Evolutionary conservation across 768 basidiomycete genomes (phyloP), one percentile per base, ranked within the genome.

Genomic region (Leucosporidium scottii): DNA sequence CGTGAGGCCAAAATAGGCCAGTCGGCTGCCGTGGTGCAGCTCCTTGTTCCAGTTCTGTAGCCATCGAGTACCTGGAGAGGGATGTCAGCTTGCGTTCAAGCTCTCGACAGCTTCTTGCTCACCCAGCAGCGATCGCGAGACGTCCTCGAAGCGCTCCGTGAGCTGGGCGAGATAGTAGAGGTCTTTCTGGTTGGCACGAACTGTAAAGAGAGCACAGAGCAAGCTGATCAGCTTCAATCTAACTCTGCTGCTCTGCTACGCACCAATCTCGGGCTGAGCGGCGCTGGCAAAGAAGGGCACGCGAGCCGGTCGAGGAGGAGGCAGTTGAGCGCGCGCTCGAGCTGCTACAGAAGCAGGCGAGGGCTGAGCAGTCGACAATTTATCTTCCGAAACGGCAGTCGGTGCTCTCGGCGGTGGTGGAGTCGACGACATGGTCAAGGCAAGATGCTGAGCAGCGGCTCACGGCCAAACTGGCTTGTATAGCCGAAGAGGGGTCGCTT

Each of bases 171-270:
- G 67, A 51, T 76, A 76, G 66, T 75, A 76, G 1, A 74, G 68
- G 57, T 76, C 75, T 63, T 76, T 76, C 66, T 76, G 75, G 62
- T 72, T 72, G 27, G 75, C 74, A 13, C 75, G 72, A 28, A 76
- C 75, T 76, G 68, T 30, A 17, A 17, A 1, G 20, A n/a, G n/a
- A n/a, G n/a, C n/a, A n/a, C n/a, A n/a, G n/a, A n/a, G 4, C 1
- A 0, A 4, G 10, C 0, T 2, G n/a, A 28, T 59, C 27, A 59
- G 61, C 27, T 12, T 3, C 0, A 30, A 2, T n/a, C 9, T 7
- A 4, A 0, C 1, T 1, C 48, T 27, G 53, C 17, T 7, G 53
- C 21, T 1, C 23, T 7, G 1, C 23, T 49, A 55, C 74, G 28
- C 34, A 76, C 75, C 74, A 13, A 76, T 76, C 65, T 76, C 75